Evolutionary conservation across 2,329 filamentous ascomycete species (phyloP), one percentile per base, ranked within the genome.

Genomic region (Sarocladium strictum): DNA sequence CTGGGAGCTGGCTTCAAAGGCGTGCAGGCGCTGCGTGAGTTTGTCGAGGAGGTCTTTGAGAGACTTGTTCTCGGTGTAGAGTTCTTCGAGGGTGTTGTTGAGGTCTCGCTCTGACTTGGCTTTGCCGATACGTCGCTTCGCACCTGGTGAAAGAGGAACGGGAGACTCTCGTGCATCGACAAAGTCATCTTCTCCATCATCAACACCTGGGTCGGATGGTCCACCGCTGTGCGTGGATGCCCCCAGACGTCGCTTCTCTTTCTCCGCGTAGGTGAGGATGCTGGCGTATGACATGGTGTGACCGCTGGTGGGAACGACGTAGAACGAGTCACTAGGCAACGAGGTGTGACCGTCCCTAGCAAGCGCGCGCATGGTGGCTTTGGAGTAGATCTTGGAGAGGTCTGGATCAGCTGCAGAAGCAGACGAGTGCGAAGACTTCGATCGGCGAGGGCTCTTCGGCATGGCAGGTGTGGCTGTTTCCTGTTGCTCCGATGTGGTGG

Each of bases 201-300:
- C 81, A 2, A 62, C 58, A 12, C 61, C 62, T 21, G 62, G 80
- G n/a, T 75, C 74, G 50, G 83, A 73, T 27, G 80, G 78, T 26
- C 67, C 62, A 29, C 80, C 78, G 26, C 67, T 62, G 55, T 79
- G 74, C 7, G 73, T 62, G 2, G 78, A 80, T 6, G 78, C 77
- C 23, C 75, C 80, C 52, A 81, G 67, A 10, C 83, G 80, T 9
- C 83, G 76, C 65, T 80, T 84, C 65, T 86, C 84, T 63, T 86
- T 86, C 59, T 85, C 80, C 33, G 81, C 83, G 61, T 83, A 85
- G 40, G 76, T 86, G 19, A 96, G 75, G 53, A 99, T 97, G 58
- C 88, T 91, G 43, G 94, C 92, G 65, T 97, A 99, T 0, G 91
- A 94, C 57, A 92, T 87, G 2, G 91, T 97, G 59, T 93, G 91